Evolutionary conservation across 2,329 filamentous ascomycete species (phyloP).

Genomic region (Sclerotiophoma versabilis): DNA sequence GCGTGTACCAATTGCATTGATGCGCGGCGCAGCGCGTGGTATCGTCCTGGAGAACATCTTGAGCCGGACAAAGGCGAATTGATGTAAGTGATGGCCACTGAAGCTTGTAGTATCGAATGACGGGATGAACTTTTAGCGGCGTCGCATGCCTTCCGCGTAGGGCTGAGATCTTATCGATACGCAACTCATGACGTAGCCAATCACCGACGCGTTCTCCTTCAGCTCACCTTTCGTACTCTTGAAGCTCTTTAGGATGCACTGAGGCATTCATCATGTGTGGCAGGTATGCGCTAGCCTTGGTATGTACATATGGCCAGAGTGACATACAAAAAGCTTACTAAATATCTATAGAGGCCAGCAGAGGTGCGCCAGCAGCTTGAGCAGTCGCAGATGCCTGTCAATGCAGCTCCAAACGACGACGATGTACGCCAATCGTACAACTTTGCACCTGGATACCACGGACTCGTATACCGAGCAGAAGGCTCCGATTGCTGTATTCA

Average conservation of each 20-base stretch:
- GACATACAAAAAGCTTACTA: too few relatives aligned
- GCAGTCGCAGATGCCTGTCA: slow-evolving; percentile 75
- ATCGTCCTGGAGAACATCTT: slow-evolving; percentile 50
- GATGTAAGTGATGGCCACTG: slow-evolving; percentile 18
- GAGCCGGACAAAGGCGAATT: slow-evolving; percentile 22
- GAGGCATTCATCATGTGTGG: slow-evolving; percentile 66
- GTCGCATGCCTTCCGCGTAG: slow-evolving; percentile 36
- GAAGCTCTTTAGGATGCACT: slow-evolving; percentile 26
- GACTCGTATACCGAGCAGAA: slow-evolving; percentile 84
- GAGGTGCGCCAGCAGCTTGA: slow-evolving; percentile 77
- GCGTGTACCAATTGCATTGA: slow-evolving; percentile 32
- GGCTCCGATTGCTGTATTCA: slow-evolving; percentile 65
- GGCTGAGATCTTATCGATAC: slow-evolving; percentile 30
- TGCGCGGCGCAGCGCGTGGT: slow-evolving; percentile 33
- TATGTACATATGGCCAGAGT: slow-evolving; percentile 48
- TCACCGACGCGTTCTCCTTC: slow-evolving; percentile 29
- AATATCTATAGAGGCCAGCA: slow-evolving; percentile 70
- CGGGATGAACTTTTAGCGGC: slow-evolving; percentile 37
- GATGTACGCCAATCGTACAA: slow-evolving; percentile 81
- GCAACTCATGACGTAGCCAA: slow-evolving; percentile 44
- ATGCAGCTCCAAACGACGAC: slow-evolving; percentile 75
- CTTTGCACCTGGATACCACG: slow-evolving; percentile 86
- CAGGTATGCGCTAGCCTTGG: slow-evolving; percentile 69
- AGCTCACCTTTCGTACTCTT: slow-evolving; percentile 9
- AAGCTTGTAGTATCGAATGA: slow-evolving; percentile 27